Conservation (phyloP, 192 early-diverging fungal species). For the Backusella luteola region DNA sequence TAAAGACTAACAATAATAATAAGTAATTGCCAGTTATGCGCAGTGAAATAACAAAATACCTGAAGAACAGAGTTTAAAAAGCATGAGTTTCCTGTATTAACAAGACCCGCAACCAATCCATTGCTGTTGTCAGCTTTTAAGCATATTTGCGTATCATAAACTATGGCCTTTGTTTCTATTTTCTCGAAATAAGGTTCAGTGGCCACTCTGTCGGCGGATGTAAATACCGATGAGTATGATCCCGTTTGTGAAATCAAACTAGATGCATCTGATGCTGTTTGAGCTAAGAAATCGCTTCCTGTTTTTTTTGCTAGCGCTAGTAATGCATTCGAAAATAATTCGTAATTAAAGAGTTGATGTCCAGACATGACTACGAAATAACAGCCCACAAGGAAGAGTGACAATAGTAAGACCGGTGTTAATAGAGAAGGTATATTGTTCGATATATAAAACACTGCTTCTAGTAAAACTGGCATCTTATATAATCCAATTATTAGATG, state of each 20-base stretch:
- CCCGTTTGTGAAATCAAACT: background rate
- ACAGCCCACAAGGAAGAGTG: background rate
- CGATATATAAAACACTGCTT: background rate
- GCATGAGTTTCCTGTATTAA: constrained; percentile 91
- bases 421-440: background rate
- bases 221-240: background rate
- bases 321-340: background rate
- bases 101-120: constrained; percentile 52
- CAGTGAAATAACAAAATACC: constrained; percentile 38
- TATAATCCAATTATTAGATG: background rate
- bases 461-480: background rate
- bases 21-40: background rate
- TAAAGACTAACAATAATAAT: constrained; percentile 9
- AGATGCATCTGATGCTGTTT: background rate
- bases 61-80: constrained; percentile 92
- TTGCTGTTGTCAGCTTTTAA: background rate
- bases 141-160: constrained; percentile 9
- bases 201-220: background rate
- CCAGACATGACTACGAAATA: background rate
- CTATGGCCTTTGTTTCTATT: background rate
- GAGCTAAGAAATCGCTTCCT: background rate
- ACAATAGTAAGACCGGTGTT: background rate
- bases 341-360: background rate
- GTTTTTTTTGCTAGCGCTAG: background rate
- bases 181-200: background rate